Evolutionary conservation across 2,329 filamentous ascomycete species (phyloP), one percentile per base, ranked within the genome.

Genomic region (Pseudogymnoascus pannorum): DNA sequence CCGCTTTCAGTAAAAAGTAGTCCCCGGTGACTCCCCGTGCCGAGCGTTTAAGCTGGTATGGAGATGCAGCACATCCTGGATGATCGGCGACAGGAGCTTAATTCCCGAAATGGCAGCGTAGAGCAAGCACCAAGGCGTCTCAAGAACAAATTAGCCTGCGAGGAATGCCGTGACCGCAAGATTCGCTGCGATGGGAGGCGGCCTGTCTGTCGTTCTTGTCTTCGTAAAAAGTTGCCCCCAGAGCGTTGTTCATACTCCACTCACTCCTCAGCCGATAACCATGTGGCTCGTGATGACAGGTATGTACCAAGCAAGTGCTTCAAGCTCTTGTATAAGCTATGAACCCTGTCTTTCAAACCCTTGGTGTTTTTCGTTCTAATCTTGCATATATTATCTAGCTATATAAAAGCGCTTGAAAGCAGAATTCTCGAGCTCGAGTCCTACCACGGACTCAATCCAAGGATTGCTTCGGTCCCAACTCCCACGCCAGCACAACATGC

Each of bases 131-230:
- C 12, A n/a, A 60, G 54, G 22, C 59, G 59, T 18, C 59, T 48
- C 5, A 60, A 38, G 24, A 29, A 51, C 40, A 60, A 60, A 22
- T 18, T 60, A 22, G 59, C 59, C 24, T 60, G 59, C 24, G 26
- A 60, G 22, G 38, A 60, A 38, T 60, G 59, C 26, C 38, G 59
- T 14, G 59, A 60, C 20, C 22, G 59, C 5, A 60, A 60, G n/a
- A 33, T 60, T 35, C 59, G 59, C 3, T 57, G 59, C 24, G 38
- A 60, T 57, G 59, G 59, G 7, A 26, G 11, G 5, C 38, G 59
- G 33, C 59, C 59, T 54, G 22, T 57, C 4, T 60, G 59, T 22
- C 40, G 38, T 20, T 51, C 59, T 2, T 60, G 59, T 20, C 16
- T 35, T 7, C 59, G 40, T 14, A 60, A 57, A 36, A 54, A 35